Evolutionary conservation across 352 stramenopile genomes (phyloP).

Genomic region (Globisporangium ultimum): DNA sequence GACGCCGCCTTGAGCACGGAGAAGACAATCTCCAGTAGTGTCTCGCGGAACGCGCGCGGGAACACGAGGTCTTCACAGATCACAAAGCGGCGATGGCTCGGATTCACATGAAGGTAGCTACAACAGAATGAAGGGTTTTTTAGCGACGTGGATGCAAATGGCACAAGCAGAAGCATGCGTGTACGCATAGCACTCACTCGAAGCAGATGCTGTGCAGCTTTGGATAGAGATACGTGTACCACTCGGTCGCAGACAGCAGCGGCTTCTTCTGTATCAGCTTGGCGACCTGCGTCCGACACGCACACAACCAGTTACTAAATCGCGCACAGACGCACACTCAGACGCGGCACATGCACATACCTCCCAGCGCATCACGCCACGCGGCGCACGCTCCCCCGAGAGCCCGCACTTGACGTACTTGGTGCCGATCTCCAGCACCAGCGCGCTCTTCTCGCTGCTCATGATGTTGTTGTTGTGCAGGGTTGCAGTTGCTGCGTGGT

Average conservation of each 20-base stretch:
- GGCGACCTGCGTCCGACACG: conserved; percentile 30
- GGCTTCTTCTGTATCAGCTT: conserved; percentile 36
- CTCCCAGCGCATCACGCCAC: conserved; percentile 63
- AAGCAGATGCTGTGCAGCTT: conserved; percentile 67
- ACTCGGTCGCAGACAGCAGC: conserved; percentile 29
- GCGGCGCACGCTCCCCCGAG: conserved; percentile 71
- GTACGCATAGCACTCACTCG: conserved; percentile 29
- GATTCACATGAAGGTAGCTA: conserved; percentile 71
- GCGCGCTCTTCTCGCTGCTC: conserved; percentile 48
- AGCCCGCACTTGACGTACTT: conserved; percentile 70
- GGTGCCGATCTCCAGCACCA: conserved; percentile 76
- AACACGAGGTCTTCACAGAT: conserved; percentile 77
- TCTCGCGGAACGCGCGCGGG: conserved; percentile 56
- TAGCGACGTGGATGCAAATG: conserved; percentile 14
- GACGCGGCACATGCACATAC: conserved; percentile 20
- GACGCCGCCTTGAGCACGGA: conserved; percentile 57
- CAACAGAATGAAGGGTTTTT: too few relatives aligned
- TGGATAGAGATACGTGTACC: conserved; percentile 44
- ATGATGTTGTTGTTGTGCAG: conserved; percentile 5
- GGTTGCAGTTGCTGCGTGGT: background rate
- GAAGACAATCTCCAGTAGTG: conserved; percentile 62
- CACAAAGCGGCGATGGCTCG: conserved; percentile 66
- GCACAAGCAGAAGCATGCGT: too few relatives aligned
- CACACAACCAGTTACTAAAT: background rate
- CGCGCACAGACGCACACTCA: background rate